phyloP scores from a whole-genome alignment of 306 rosid genomes.

The Prunus davidiana region DNA sequence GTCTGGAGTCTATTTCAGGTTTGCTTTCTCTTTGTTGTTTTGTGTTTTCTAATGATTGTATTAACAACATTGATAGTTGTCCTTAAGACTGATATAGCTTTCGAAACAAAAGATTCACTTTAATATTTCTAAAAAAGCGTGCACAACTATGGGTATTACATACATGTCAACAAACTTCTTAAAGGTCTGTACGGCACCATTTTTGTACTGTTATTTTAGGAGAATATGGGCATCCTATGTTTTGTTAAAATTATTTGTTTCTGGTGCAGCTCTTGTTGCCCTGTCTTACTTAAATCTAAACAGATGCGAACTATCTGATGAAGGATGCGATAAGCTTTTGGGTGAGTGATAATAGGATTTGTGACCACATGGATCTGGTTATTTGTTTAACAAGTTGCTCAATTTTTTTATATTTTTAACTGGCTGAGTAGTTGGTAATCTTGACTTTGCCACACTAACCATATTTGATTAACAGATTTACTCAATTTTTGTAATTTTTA shows the following conservation, averaged over 20 bases:
- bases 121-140: neutral
- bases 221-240: neutral
- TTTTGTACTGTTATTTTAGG: neutral
- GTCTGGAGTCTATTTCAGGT: conserved; percentile 58
- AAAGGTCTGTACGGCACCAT: neutral
- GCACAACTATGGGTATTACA: neutral
- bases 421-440: neutral
- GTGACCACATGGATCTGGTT: neutral
- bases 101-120: neutral
- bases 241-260: neutral
- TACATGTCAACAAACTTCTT: neutral
- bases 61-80: neutral
- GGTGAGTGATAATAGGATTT: conserved; percentile 40
- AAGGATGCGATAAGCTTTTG: conserved; percentile 54
- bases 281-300: conserved; percentile 60
- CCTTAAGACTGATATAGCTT: neutral
- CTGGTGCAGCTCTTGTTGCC: conserved; percentile 46
- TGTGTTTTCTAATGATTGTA: neutral
- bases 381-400: neutral
- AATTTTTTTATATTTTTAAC: neutral
- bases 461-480: neutral
- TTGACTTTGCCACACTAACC: conserved; percentile 1
- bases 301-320: conserved; percentile 48
- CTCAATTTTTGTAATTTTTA: neutral
- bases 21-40: conserved; percentile 4